phyloP scores from a whole-genome alignment of 345 rosid species.

The Brassica carinata region DNA sequence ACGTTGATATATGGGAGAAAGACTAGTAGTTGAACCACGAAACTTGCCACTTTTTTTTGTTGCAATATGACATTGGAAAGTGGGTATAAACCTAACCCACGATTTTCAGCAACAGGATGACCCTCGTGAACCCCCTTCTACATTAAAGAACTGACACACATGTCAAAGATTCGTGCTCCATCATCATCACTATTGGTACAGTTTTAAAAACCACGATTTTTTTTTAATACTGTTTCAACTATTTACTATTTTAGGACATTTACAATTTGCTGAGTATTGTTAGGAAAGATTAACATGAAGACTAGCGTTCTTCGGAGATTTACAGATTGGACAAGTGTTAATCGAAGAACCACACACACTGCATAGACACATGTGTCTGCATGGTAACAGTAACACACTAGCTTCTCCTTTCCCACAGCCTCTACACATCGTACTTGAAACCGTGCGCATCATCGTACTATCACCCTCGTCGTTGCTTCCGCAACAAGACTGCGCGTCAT shows the following conservation, averaged over 20 bases:
- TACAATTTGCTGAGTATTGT: constrained; percentile 16
- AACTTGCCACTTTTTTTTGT: constrained; percentile 20
- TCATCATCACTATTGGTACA: constrained; percentile 15
- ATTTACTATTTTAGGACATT: constrained; percentile 32
- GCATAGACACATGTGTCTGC: constrained; percentile 84
- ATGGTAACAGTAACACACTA: constrained; percentile 75
- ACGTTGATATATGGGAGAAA: constrained; percentile 19
- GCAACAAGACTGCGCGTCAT: constrained; percentile 75
- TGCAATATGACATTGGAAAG: constrained; percentile 31
- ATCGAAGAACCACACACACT: constrained; percentile 58
- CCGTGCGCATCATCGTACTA: constrained; percentile 20
- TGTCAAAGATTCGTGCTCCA: constrained; percentile 39
- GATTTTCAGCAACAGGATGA: constrained; percentile 32
- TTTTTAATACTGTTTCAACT: constrained; percentile 4
- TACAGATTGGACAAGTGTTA: constrained; percentile 73
- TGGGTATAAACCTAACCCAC: constrained; percentile 39
- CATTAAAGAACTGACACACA: constrained; percentile 24
- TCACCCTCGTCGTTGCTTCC: constrained; percentile 53
- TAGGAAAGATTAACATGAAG: constrained; percentile 67
- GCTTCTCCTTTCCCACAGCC: constrained; percentile 66
- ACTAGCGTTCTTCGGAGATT: constrained; percentile 59
- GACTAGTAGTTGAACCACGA: constrained; percentile 36
- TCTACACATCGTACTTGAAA: constrained; percentile 47
- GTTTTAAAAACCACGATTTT: neutral
- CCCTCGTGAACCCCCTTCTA: constrained; percentile 32